These are phyloP conservation scores for Pisolithus sp. DNA, from an alignment of 768 basidiomycete genomes.

Conservation along the genomic window DNA sequence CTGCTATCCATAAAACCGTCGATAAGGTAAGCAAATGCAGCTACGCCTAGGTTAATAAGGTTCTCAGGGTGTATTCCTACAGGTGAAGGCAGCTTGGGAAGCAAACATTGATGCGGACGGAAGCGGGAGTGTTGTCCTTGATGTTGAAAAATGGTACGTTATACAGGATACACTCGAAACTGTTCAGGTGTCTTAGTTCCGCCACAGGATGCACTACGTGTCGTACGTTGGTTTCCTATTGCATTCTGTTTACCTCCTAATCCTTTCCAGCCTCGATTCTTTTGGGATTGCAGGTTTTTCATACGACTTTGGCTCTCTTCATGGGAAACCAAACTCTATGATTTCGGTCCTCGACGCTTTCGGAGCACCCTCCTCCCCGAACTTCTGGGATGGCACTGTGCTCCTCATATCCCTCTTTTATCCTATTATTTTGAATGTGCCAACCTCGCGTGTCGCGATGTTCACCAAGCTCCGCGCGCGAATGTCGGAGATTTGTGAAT, in stretches of 20 bases:
- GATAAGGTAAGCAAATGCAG: slow-evolving; percentile 15
- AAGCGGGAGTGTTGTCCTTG: slow-evolving; percentile 24
- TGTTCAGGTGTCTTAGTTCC: background rate
- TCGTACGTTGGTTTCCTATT: slow-evolving; percentile 16
- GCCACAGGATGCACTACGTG: slow-evolving; percentile 28
- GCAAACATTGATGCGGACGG: slow-evolving; percentile 17
- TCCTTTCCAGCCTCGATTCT: slow-evolving; percentile 37
- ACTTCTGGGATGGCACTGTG: slow-evolving; percentile 20
- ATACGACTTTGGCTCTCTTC: slow-evolving; percentile 48
- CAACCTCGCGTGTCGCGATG: slow-evolving; percentile 29
- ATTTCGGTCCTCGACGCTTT: slow-evolving; percentile 37
- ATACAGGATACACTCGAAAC: background rate
- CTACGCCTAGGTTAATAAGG: background rate
- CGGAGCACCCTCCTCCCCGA: slow-evolving; percentile 18
- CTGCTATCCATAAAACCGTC: slow-evolving; percentile 20
- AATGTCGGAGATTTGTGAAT: slow-evolving; percentile 36
- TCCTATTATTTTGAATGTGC: slow-evolving; percentile 31
- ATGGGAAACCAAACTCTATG: slow-evolving; percentile 39
- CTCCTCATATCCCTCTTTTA: slow-evolving; percentile 30
- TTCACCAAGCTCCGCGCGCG: slow-evolving; percentile 27
- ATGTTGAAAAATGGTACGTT: slow-evolving; percentile 30
- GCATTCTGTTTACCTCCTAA: background rate
- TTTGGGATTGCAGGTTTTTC: slow-evolving; percentile 57
- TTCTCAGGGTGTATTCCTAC: slow-evolving; percentile 6
- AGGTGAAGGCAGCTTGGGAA: slow-evolving; percentile 27